These are phyloP conservation scores for Ulvella scutata DNA, from an alignment of 139 green algal genomes.

Conservation along the genomic window DNA sequence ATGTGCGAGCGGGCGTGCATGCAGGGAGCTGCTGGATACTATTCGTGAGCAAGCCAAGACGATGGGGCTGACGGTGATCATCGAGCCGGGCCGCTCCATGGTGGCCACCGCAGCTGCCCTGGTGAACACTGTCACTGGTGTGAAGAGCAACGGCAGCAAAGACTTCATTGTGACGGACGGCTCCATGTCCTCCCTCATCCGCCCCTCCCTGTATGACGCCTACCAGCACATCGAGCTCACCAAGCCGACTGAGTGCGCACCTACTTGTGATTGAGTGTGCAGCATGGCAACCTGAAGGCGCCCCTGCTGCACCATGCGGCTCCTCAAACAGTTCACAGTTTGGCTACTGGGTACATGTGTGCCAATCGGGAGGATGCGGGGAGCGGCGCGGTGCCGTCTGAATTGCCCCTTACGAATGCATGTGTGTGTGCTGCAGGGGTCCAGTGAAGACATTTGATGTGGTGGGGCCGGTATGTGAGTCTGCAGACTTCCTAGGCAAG, in stretches of 20 bases:
- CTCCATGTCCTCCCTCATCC: slow-evolving; percentile 90
- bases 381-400: too few species aligned
- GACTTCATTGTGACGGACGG: slow-evolving; percentile 93
- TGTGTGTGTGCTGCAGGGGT: not conserved
- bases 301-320: too few species aligned
- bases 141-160: slow-evolving; percentile 95
- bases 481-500: slow-evolving; percentile 93
- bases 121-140: slow-evolving; percentile 76
- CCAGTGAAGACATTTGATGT: slow-evolving; percentile 63
- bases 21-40: slow-evolving; percentile 12
- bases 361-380: too few species aligned
- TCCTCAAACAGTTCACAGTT: too few species aligned
- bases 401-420: too few species aligned
- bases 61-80: slow-evolving; percentile 76
- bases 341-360: too few species aligned
- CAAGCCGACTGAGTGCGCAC: slow-evolving; percentile 23
- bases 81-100: slow-evolving; percentile 90
- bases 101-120: slow-evolving; percentile 63
- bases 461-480: slow-evolving; percentile 92
- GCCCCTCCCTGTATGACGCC: slow-evolving; percentile 76
- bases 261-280: not conserved
- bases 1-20: not conserved
- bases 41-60: slow-evolving; percentile 52
- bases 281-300: not conserved
- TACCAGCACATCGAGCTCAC: slow-evolving; percentile 97